Evolutionary conservation across 225 moss, liverwort and hornwort genomes (phyloP).

Genomic region (Anthoceros angustus): DNA sequence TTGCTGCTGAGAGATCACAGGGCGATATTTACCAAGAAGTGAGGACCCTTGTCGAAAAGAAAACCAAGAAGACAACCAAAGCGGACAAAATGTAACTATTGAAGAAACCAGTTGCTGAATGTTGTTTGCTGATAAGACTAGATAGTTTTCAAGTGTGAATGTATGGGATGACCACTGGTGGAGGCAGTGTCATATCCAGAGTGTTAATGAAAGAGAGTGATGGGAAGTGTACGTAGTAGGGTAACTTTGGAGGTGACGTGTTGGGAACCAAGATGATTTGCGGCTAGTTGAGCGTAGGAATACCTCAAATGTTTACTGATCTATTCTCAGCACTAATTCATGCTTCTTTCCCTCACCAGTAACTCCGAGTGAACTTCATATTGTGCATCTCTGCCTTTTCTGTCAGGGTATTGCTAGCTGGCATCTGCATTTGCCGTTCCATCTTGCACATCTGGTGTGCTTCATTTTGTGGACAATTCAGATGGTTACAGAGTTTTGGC

Average conservation of each 20-base stretch:
- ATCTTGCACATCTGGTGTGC: not conserved
- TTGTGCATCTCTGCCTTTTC: not conserved
- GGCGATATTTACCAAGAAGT: not conserved
- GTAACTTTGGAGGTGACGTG: not conserved
- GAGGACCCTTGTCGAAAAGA: conserved; percentile 1
- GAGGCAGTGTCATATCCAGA: not conserved
- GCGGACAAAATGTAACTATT: conserved; percentile 4
- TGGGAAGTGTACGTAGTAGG: not conserved
- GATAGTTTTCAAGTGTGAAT: not conserved
- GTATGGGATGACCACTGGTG: not conserved
- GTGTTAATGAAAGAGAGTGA: not conserved
- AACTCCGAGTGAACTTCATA: not conserved
- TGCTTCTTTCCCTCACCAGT: not conserved
- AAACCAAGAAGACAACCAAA: conserved; percentile 4
- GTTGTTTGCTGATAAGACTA: not conserved
- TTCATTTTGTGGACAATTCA: not conserved
- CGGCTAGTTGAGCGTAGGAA: not conserved
- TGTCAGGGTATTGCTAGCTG: not conserved
- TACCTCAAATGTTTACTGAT: not conserved
- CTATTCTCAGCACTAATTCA: not conserved
- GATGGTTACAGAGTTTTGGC: conserved; percentile 1
- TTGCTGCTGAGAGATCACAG: not conserved
- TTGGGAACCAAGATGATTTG: not conserved
- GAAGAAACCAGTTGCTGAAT: not conserved
- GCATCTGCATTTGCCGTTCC: not conserved